These are phyloP conservation scores for Diplodia seriata DNA, from an alignment of 2,329 filamentous ascomycete genomes.

Conservation along the genomic window DNA sequence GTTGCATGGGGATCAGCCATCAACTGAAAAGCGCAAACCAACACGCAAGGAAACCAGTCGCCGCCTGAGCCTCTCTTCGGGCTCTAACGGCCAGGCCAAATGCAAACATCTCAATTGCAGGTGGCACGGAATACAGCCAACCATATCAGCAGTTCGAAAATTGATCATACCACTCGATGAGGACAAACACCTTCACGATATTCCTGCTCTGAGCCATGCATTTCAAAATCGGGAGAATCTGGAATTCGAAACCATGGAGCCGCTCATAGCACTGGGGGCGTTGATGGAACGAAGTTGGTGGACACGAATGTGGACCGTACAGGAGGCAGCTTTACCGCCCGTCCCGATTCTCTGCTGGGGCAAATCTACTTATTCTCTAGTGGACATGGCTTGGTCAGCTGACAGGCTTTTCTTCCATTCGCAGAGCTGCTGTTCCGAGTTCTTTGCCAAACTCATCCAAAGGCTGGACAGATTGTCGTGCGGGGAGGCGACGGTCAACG, in stretches of 20 bases:
- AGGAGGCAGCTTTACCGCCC: slow-evolving; percentile 8
- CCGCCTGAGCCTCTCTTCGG: not conserved
- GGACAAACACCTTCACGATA: not conserved
- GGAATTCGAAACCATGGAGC: not conserved
- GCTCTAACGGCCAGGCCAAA: not conserved
- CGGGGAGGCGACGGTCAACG: not conserved
- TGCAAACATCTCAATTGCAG: not conserved
- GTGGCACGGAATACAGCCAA: not conserved
- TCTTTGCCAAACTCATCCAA: not conserved
- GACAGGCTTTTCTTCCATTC: not conserved
- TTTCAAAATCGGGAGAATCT: accelerated
- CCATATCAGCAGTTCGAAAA: not conserved
- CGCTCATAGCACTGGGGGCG: slow-evolving; percentile 1
- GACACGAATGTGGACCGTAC: slow-evolving; percentile 2
- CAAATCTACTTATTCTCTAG: not conserved
- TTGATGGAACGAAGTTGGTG: slow-evolving; percentile 12
- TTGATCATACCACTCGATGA: not conserved
- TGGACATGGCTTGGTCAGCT: not conserved
- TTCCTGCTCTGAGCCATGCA: not conserved
- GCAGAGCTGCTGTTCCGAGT: not conserved
- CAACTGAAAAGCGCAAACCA: too few species aligned
- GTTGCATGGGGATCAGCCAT: too few species aligned
- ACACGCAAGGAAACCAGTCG: not conserved
- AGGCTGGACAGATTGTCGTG: not conserved
- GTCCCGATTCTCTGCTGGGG: not conserved